Evolutionary conservation across 2,329 filamentous ascomycete genomes (phyloP).

Genomic region (Alternaria brassicicola): DNA sequence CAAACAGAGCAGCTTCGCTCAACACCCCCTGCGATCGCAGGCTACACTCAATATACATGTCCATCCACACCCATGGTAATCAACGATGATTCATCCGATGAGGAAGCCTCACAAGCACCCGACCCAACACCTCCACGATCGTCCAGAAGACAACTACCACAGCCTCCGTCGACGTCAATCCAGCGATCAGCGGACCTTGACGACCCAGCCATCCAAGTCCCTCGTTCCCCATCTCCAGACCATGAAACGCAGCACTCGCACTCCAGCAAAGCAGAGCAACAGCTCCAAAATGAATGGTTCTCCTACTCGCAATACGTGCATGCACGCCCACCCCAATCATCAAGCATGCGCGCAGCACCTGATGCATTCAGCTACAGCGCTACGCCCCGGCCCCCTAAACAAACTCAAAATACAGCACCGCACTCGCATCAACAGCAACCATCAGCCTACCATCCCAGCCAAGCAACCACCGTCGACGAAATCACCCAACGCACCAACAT

Average conservation of each 20-base stretch:
- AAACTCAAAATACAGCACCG: background rate
- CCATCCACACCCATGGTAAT: constrained; percentile 37
- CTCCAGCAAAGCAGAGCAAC: constrained; percentile 42
- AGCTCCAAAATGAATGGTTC: constrained; percentile 40
- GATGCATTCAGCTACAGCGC: constrained; percentile 38
- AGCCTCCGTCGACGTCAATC: constrained; percentile 3
- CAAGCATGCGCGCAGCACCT: constrained; percentile 36
- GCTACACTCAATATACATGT: constrained; percentile 20
- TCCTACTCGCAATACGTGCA: constrained; percentile 42
- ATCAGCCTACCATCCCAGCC: constrained; percentile 27
- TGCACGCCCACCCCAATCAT: constrained; percentile 22
- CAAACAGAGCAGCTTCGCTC: constrained; percentile 14
- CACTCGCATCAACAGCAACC: background rate
- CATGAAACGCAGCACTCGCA: constrained; percentile 36
- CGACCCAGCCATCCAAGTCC: constrained; percentile 28
- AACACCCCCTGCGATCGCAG: constrained; percentile 17
- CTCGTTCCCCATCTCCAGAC: constrained; percentile 27
- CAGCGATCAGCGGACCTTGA: constrained; percentile 27
- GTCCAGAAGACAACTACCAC: background rate
- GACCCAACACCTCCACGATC: constrained; percentile 10
- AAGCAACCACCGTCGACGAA: constrained; percentile 45
- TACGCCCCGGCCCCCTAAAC: constrained; percentile 20
- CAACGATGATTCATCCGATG: constrained; percentile 29
- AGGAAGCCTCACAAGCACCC: constrained; percentile 11
- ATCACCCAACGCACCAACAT: constrained; percentile 23